A percentile compares a stretch with the other conserved stretches of the same genome.
Conservation (phyloP, 768 basidiomycete genomes). For the Saitozyma sp. region DNA sequence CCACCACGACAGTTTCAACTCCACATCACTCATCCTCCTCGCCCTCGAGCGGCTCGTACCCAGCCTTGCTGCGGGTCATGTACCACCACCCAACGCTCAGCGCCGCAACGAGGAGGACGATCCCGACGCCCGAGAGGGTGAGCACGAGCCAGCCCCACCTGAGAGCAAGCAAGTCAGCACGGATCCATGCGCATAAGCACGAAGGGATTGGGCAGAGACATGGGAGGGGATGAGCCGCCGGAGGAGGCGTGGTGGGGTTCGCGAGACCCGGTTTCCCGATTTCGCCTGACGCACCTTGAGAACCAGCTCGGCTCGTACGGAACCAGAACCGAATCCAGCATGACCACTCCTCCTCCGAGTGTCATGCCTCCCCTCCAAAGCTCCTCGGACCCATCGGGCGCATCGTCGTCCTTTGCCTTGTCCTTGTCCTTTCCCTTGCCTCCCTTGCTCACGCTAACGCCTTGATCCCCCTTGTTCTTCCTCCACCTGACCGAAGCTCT, state of each 20-base stretch:
- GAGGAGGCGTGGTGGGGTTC: too few relatives aligned
- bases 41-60: slow-evolving; percentile 86
- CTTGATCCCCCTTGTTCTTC: slow-evolving; percentile 32
- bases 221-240: too few relatives aligned
- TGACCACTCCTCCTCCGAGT: slow-evolving; percentile 81
- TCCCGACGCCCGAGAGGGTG: slow-evolving; percentile 63
- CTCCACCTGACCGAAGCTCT: slow-evolving; percentile 61
- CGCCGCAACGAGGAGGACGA: slow-evolving; percentile 70
- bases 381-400: slow-evolving; percentile 1
- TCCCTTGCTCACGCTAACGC: slow-evolving; percentile 58
- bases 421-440: slow-evolving; percentile 60
- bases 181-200: too few relatives aligned
- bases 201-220: neutral
- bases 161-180: neutral
- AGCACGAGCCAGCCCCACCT: slow-evolving; percentile 58
- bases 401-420: slow-evolving; percentile 55
- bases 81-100: slow-evolving; percentile 67
- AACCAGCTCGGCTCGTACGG: slow-evolving; percentile 89
- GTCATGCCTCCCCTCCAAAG: slow-evolving; percentile 76
- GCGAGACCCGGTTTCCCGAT: too few relatives aligned
- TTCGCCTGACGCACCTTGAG: slow-evolving; percentile 60
- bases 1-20: too few relatives aligned
- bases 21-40: slow-evolving; percentile 47
- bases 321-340: slow-evolving; percentile 76
- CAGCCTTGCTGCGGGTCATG: slow-evolving; percentile 59